Percentiles rank a stretch among this genome's conserved stretches.
These are phyloP conservation scores for Alternaria ventricosa DNA, from an alignment of 2,329 filamentous ascomycete species.

Conservation along the genomic window DNA sequence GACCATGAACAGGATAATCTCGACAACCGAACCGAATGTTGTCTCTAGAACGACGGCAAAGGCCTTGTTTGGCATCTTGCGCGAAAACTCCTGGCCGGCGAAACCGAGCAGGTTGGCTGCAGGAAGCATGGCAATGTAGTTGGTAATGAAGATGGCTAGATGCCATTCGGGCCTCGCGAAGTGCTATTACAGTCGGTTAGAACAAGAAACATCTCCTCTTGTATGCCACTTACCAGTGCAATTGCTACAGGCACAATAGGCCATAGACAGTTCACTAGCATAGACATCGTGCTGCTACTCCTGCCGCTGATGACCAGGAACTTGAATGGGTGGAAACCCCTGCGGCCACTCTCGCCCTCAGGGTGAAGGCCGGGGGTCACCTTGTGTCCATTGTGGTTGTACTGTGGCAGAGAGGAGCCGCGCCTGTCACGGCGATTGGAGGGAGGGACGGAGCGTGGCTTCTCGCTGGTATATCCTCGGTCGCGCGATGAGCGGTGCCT, in stretches of 20 bases:
- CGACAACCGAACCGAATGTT: conserved; percentile 74
- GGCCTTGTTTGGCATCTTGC: conserved; percentile 75
- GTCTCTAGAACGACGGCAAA: conserved; percentile 67
- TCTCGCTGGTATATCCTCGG: conserved; percentile 33
- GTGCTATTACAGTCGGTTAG: conserved; percentile 42
- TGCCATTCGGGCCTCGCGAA: conserved; percentile 64
- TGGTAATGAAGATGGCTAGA: conserved; percentile 70
- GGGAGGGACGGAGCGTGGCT: conserved; percentile 23
- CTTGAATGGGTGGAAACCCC: conserved; percentile 67
- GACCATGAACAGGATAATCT: conserved; percentile 83
- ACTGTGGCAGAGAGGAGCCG: conserved; percentile 36
- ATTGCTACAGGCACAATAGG: conserved; percentile 76
- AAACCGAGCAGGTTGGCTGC: conserved; percentile 79
- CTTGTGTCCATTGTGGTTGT: conserved; percentile 55
- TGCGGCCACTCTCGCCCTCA: conserved; percentile 72
- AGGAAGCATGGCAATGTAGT: conserved; percentile 79
- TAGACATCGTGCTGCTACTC: conserved; percentile 69
- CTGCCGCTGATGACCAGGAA: conserved; percentile 69
- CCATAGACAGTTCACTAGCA: conserved; percentile 74
- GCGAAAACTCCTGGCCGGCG: conserved; percentile 72
- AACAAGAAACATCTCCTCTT: background rate
- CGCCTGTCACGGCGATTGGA: conserved; percentile 15
- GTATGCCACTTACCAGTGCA: conserved; percentile 57
- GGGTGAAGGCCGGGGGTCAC: conserved; percentile 53
- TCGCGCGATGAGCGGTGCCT: conserved; percentile 21